Conservation (phyloP, 129 eudicot genomes). For the Pulicaria dysenterica region DNA sequence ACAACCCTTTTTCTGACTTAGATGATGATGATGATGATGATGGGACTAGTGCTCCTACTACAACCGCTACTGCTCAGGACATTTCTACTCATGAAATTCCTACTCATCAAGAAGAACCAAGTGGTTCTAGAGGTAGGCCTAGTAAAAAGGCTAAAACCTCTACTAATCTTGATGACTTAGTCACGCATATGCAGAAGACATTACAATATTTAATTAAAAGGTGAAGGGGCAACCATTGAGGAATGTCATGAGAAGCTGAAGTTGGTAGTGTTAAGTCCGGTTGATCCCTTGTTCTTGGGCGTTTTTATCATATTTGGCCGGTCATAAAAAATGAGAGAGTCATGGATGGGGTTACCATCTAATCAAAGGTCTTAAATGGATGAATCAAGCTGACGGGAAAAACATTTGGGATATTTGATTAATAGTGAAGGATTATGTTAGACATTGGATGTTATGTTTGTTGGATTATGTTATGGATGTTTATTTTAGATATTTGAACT, state of each 20-base stretch:
- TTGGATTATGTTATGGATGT: too few relatives aligned
- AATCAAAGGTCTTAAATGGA: too few relatives aligned
- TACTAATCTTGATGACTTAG: not conserved
- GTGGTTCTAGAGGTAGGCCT: not conserved
- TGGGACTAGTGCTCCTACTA: too few relatives aligned
- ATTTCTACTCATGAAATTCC: not conserved
- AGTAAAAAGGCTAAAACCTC: not conserved
- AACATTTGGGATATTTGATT: too few relatives aligned
- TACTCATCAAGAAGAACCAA: not conserved
- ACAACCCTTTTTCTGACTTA: too few relatives aligned
- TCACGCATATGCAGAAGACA: not conserved
- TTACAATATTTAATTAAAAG: not conserved
- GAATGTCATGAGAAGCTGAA: conserved; percentile 15
- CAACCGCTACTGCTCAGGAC: not conserved
- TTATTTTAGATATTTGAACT: too few relatives aligned
- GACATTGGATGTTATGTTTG: too few relatives aligned
- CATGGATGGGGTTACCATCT: not conserved
- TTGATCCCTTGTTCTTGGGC: not conserved
- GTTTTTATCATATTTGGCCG: not conserved
- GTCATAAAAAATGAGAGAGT: not conserved
- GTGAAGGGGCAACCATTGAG: not conserved
- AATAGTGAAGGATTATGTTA: too few relatives aligned
- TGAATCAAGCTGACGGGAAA: too few relatives aligned
- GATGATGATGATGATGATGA: too few relatives aligned
- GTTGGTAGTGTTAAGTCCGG: not conserved